A percentile compares a stretch with the other conserved stretches of the same genome.
Evolutionary conservation across 208 protist species (phyloP).

Genomic region (Leishmania mexicana): DNA sequence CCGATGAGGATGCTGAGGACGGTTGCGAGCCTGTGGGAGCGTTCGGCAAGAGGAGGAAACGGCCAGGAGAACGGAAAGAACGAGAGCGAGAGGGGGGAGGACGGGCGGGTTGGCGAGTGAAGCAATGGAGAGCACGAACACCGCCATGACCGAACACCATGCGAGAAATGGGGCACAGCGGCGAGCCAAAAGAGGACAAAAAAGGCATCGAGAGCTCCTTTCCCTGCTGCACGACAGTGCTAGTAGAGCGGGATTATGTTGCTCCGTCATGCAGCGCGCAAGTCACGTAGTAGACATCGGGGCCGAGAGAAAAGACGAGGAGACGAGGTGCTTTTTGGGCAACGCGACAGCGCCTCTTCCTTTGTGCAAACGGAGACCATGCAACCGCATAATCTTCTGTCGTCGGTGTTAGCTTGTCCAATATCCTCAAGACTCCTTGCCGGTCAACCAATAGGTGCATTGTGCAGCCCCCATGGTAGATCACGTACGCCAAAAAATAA

Average conservation of each 20-base stretch:
- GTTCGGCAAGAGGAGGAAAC: not conserved
- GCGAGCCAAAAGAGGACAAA: not conserved
- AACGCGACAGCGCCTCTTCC: not conserved
- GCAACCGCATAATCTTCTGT: not conserved
- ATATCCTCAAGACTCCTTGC: not conserved
- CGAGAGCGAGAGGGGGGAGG: not conserved
- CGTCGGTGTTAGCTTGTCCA: not conserved
- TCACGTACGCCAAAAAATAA: not conserved
- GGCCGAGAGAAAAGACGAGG: not conserved
- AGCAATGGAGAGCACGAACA: not conserved
- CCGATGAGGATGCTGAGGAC: not conserved
- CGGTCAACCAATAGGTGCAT: not conserved
- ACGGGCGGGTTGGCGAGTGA: not conserved
- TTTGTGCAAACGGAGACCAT: not conserved
- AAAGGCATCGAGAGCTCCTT: not conserved
- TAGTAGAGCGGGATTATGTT: not conserved
- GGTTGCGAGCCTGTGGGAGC: not conserved
- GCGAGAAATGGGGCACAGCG: not conserved
- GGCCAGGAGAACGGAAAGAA: not conserved
- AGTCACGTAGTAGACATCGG: not conserved
- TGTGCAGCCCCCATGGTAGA: not conserved
- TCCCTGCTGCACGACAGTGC: not conserved
- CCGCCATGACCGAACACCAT: not conserved
- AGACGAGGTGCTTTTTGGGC: not conserved
- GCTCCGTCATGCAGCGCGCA: not conserved